Base-by-base conservation (phyloP, 352 stramenopile species). In the Globisporangium acanthophoron region DNA sequence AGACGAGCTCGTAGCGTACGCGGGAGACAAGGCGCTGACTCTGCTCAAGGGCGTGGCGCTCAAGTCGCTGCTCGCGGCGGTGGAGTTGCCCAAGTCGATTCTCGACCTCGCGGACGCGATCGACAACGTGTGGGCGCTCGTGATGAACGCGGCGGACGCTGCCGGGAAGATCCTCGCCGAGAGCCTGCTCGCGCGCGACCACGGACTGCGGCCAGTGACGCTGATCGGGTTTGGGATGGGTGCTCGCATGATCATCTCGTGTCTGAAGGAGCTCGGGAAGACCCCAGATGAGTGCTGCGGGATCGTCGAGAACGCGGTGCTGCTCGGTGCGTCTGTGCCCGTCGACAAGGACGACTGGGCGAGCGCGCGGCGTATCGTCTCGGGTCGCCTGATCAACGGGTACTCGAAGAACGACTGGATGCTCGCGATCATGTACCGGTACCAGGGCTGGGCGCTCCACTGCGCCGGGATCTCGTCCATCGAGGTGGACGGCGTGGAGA, bases 381-480 rank as follows among this genome's bases (percentile, higher is more conserved):
- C 89, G 13, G 87, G 88, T 6, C 73, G 91, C 35, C 60, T 96
- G 0, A 88, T 97, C 64, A 97, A 97, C 64, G 88, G 87, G 15
- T 97, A 90, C 64, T 95, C 81, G 1, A 76, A 86, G 24, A 89
- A 92, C 50, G 91, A 97, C 72, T 92, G 84, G 75, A 96, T 97
- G 79, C 74, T 97, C 24, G 80, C 75, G 16, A 67, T 97, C 49
- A 92, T 97, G 74, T 97, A 96, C 61, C 78, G 90, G 12, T 92
- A 92, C 52, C 82, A 95, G 53, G 80, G 81, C 24, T 94, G 78
- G 84, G 69, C 83, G 18, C 58, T 94, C 11, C 83, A 91, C 61
- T 89, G 80, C 11, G 81, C 85, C 3, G 85, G 83, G 6, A 90
- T 94, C 31, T 56, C 66, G 0, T 69, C 79, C 9, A 70, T 93